Percentiles rank a stretch among this genome's conserved stretches.
Conservation (phyloP, 2,329 filamentous ascomycete species). For the Cladophialophora yegresii region DNA sequence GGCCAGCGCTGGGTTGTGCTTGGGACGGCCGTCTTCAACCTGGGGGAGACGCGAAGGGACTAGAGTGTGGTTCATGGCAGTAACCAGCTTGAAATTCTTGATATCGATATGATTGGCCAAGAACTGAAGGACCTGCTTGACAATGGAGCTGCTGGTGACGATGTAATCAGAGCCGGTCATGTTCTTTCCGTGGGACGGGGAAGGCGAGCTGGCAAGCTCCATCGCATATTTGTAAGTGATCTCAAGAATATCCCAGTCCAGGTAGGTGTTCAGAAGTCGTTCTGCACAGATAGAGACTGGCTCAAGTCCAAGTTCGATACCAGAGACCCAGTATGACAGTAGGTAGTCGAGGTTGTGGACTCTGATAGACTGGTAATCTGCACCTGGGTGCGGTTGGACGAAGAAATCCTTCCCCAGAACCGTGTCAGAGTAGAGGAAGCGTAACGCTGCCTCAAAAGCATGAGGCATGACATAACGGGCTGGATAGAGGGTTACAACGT, state of each 20-base stretch:
- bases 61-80: conserved; percentile 6
- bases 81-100: conserved; percentile 30
- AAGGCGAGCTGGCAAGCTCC: conserved; percentile 25
- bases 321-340: conserved; percentile 36
- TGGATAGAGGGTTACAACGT: conserved; percentile 33
- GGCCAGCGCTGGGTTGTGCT: conserved; percentile 34
- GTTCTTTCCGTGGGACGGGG: conserved; percentile 23
- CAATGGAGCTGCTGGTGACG: conserved; percentile 22
- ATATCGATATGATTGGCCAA: conserved; percentile 29
- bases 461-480: conserved; percentile 30
- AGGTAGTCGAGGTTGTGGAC: conserved; percentile 34
- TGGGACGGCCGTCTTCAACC: conserved; percentile 28
- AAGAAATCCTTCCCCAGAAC: conserved; percentile 33
- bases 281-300: conserved; percentile 31
- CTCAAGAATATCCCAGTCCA: conserved; percentile 36
- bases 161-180: conserved; percentile 29
- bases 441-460: conserved; percentile 36
- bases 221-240: conserved; percentile 29
- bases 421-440: conserved; percentile 36
- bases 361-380: conserved; percentile 26
- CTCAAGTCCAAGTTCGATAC: conserved; percentile 35
- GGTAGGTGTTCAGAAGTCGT: conserved; percentile 27
- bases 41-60: conserved; percentile 30
- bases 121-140: conserved; percentile 28
- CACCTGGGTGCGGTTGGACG: conserved; percentile 19